These are phyloP conservation scores for Lodderomyces beijingensis DNA, from an alignment of 1,139 yeast species.

Conservation along the genomic window DNA sequence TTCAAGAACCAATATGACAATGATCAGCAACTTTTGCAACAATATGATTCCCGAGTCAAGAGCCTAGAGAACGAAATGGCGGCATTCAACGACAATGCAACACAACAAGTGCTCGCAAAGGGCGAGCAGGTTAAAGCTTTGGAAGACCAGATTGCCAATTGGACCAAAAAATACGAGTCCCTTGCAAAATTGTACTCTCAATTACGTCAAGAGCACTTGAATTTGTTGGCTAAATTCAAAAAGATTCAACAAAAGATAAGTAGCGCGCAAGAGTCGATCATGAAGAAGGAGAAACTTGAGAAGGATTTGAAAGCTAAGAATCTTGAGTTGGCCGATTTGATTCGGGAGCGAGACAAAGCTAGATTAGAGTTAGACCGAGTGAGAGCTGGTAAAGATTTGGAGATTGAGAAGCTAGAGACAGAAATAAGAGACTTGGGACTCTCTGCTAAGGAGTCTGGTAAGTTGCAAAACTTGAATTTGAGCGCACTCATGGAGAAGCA, in stretches of 20 bases:
- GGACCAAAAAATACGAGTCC: constrained; percentile 88
- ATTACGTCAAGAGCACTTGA: constrained; percentile 86
- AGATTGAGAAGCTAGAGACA: constrained; percentile 62
- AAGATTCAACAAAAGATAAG: constrained; percentile 85
- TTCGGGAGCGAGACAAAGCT: constrained; percentile 87
- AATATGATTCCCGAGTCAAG: constrained; percentile 83
- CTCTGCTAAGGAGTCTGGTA: constrained; percentile 60
- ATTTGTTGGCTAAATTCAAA: constrained; percentile 72
- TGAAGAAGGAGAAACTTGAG: constrained; percentile 78
- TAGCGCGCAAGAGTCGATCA: constrained; percentile 88
- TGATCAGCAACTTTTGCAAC: constrained; percentile 79
- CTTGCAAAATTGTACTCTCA: constrained; percentile 88
- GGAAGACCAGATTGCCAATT: constrained; percentile 71
- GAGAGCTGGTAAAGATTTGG: constrained; percentile 62
- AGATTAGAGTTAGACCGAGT: constrained; percentile 75
- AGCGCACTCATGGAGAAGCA: constrained; percentile 61
- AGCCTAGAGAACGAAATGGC: constrained; percentile 71
- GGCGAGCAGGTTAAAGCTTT: constrained; percentile 67
- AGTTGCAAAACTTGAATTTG: constrained; percentile 63
- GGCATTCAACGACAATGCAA: constrained; percentile 60
- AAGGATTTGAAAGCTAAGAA: constrained; percentile 82
- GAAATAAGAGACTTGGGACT: constrained; percentile 61
- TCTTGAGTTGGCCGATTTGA: constrained; percentile 82
- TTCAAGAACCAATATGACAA: constrained; percentile 81
- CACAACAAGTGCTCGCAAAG: constrained; percentile 71